Base-by-base conservation (phyloP, 208 protist species). In the Vickermania ingenoplastis region DNA sequence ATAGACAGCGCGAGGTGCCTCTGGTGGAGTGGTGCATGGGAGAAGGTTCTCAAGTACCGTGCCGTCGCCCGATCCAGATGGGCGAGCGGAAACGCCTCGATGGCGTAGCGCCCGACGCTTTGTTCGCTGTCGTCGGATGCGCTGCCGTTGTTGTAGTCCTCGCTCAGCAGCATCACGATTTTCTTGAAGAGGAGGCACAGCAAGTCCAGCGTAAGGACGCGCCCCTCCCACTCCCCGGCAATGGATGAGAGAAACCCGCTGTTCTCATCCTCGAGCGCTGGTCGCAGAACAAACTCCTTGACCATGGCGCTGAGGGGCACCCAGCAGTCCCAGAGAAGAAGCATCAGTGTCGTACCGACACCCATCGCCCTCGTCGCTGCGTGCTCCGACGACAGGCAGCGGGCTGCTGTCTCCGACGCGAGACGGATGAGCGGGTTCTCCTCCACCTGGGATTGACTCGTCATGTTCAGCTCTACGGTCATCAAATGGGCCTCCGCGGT, bases 1-100 rank as follows among this genome's bases (percentile, higher is more conserved):
- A 87, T 66, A 36, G 59, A 63, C 41, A 87, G 70, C 1, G 73
- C 75, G 1, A 87, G 67, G 54, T 83, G 75, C 0, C 73, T 63
- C 50, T 82, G 71, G 31, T 27, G 45, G 3, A 59, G 45, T 0
- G 62, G 64, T 21, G 65, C 61, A 48, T 60, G 22, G 23, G 48
- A 56, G 61, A 75, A 75, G 14, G 29, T 36, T 28, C 54, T 41
- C n/a, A 75, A 27, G 41, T 59, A 69, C n/a, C 25, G 3, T 5
- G 53, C 63, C 36, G 36, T 75, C 5, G 58, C 73, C 31, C 59
- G 68, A 41, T 79, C 73, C 31, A 80, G 26, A 13, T 45, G 45
- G 2, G 48, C 13, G n/a, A 53, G 62, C 21, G 50, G 50, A 17
- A 28, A 17, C 50, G 24, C 24, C 50, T 17, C 50, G 24, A 54